Evolutionary conservation across 2,329 filamentous ascomycete genomes (phyloP).

Genomic region (Paecilomyces sp.): DNA sequence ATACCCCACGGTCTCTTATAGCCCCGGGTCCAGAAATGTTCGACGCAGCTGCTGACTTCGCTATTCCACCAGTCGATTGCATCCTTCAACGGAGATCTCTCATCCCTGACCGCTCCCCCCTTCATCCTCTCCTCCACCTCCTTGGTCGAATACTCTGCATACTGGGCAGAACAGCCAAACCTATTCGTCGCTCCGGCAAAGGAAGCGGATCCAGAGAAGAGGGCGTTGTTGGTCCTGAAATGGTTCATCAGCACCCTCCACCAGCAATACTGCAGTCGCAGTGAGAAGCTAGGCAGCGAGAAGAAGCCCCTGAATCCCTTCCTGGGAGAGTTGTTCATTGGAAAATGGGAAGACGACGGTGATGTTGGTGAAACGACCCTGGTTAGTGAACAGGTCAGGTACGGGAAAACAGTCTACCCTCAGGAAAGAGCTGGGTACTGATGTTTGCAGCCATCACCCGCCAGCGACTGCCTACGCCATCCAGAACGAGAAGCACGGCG

Average conservation of each 20-base stretch:
- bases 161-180: conserved; percentile 72
- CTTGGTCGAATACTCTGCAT: conserved; percentile 71
- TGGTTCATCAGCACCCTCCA: conserved; percentile 94
- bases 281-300: conserved; percentile 79
- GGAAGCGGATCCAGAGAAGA: conserved; percentile 72
- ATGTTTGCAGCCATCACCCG: conserved; percentile 65
- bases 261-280: conserved; percentile 69
- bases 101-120: conserved; percentile 71
- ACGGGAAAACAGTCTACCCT: conserved; percentile 4
- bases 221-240: conserved; percentile 80
- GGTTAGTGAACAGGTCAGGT: conserved; percentile 88
- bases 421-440: conserved; percentile 3
- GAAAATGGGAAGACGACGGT: conserved; percentile 73
- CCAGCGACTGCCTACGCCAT: conserved; percentile 93
- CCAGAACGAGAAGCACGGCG: conserved; percentile 74
- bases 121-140: conserved; percentile 76
- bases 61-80: conserved; percentile 53
- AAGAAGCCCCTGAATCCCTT: conserved; percentile 98
- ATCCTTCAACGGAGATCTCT: conserved; percentile 75
- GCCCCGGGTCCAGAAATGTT: neutral
- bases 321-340: conserved; percentile 87
- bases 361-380: conserved; percentile 69
- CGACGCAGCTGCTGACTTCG: conserved; percentile 1
- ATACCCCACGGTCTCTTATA: neutral
- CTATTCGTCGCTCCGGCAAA: conserved; percentile 75